Evolutionary conservation across 805 yeast genomes (phyloP), one percentile per base, ranked within the genome.

Genomic region (Yamadazyma olivae): DNA sequence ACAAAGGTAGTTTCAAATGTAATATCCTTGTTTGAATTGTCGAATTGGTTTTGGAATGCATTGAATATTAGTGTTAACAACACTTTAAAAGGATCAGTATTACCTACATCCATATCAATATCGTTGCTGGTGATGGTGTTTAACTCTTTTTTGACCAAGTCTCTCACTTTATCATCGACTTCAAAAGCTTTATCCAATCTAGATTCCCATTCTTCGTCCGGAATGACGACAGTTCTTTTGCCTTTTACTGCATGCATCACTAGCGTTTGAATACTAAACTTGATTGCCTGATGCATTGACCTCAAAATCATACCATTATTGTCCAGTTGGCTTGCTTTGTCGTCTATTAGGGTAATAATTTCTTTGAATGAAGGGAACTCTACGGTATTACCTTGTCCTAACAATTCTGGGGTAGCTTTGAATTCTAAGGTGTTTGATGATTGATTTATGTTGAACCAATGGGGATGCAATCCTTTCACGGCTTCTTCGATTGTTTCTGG

Each of bases 401-500:
- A 46, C 7, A 74, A 49, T 17, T 72, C 75, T 3, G 56, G 27
- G 0, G 79, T 70, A 0, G 76, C 46, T 27, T 65, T 69, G 45
- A 60, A 65, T n/a, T 64, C 72, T 1, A 44, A 41, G 0, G 71
- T 62, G 30, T 67, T 69, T 3, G 77, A 59, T 0, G 82, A 65
- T 27, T 57, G 60, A 22, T 67, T 57, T 3, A 81, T 59, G 30
- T 72, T 73, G 53, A 79, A 84, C 87, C 90, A 83, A 54, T 83
- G 76, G 0, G 96, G 96, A 55, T 88, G 80, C 19, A 91, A 61
- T 0, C 97, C 97, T 43, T 77, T 78, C 4, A 55, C 57, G 0
- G 96, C 83, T 54, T 88, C 96, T 49, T 88, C 95, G 2, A 81
- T 64, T 0, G 86, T 78, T 46, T 87, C 95, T 2, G 85, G 69